Evolutionary conservation across 305 asterid genomes (phyloP).

Genomic region (Fraxinus xanthoxyloides): DNA sequence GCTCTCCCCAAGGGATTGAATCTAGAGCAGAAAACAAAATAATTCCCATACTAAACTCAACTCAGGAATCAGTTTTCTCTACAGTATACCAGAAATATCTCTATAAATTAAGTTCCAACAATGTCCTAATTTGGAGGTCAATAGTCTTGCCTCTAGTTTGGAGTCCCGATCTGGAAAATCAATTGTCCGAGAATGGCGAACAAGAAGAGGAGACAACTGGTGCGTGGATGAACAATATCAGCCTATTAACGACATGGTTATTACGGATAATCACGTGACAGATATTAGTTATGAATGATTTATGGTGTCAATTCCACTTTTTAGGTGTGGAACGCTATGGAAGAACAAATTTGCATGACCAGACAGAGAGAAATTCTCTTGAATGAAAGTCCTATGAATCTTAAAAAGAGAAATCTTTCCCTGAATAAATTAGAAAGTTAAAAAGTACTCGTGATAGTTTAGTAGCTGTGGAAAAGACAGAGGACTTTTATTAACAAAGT

Average conservation of each 20-base stretch:
- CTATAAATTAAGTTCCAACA: not conserved
- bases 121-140: not conserved
- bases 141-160: not conserved
- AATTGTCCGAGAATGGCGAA: not conserved
- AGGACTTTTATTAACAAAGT: slow-evolving; percentile 4
- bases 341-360: not conserved
- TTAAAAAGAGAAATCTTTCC: not conserved
- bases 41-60: not conserved
- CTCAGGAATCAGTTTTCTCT: not conserved
- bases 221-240: not conserved
- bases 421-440: slow-evolving; percentile 11
- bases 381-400: not conserved
- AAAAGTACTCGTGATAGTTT: slow-evolving; percentile 12
- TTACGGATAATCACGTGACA: not conserved
- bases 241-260: not conserved
- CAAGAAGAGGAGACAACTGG: not conserved
- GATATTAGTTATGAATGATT: not conserved
- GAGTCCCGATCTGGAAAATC: not conserved
- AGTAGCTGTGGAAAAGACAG: not conserved
- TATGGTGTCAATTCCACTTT: not conserved
- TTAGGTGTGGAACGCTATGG: slow-evolving; percentile 1
- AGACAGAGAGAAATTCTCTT: not conserved
- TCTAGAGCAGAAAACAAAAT: slow-evolving; percentile 1
- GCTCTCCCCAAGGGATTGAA: not conserved
- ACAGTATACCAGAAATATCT: not conserved